Conservation (phyloP, 2,329 filamentous ascomycete genomes). For the Aureobasidium uvarum region DNA sequence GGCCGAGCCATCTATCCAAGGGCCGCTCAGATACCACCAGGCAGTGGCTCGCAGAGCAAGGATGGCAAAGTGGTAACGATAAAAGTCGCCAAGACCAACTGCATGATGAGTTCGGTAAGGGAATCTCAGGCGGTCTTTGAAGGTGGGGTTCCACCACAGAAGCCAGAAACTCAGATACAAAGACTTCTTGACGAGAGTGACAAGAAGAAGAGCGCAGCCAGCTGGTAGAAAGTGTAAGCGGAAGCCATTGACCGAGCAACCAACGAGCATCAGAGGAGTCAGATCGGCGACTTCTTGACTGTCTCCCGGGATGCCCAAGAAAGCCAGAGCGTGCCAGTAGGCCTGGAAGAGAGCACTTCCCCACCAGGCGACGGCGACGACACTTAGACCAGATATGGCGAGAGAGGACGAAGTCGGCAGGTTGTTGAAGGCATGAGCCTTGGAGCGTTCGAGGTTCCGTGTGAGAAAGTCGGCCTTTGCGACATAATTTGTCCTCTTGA, state of each 20-base stretch:
- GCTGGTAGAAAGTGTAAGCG: constrained; percentile 29
- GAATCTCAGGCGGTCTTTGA: constrained; percentile 34
- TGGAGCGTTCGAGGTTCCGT: constrained; percentile 35
- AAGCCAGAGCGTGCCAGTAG: constrained; percentile 38
- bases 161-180: constrained; percentile 32
- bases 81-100: constrained; percentile 58
- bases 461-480: constrained; percentile 66
- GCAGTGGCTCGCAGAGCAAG: constrained; percentile 55
- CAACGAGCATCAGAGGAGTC: constrained; percentile 22
- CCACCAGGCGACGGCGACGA: constrained; percentile 48
- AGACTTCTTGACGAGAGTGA: constrained; percentile 31
- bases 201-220: constrained; percentile 32
- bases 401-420: constrained; percentile 11
- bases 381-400: constrained; percentile 27
- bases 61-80: constrained; percentile 62
- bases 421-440: constrained; percentile 24
- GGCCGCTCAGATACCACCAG: constrained; percentile 36
- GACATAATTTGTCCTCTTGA: constrained; percentile 71
- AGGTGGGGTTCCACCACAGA: constrained; percentile 39
- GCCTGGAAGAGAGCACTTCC: constrained; percentile 40
- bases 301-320: constrained; percentile 26
- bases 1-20: constrained; percentile 19
- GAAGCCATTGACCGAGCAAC: constrained; percentile 29
- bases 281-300: constrained; percentile 19
- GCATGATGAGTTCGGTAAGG: constrained; percentile 34